Evolutionary conservation across 2,329 filamentous ascomycete genomes (phyloP).

Genomic region (Aspergillus clavatus): DNA sequence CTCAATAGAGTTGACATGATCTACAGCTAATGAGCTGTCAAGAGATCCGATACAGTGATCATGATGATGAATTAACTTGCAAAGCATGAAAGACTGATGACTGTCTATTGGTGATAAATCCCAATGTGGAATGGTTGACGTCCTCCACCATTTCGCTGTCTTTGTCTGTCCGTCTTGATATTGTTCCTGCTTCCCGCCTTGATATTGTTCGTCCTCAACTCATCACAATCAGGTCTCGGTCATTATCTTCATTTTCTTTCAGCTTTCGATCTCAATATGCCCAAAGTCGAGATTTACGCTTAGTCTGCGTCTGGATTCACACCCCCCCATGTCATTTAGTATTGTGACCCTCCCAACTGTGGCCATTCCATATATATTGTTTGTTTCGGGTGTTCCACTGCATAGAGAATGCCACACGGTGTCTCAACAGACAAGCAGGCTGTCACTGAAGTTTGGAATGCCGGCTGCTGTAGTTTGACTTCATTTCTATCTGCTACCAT

Average conservation of each 20-base stretch:
- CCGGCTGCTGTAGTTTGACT: neutral
- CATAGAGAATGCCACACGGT: slow-evolving; percentile 9
- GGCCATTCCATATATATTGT: slow-evolving; percentile 21
- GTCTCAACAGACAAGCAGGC: slow-evolving; percentile 3
- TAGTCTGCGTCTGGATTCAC: slow-evolving; percentile 8
- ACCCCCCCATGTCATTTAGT: neutral
- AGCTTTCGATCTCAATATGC: slow-evolving; percentile 6
- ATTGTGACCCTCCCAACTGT: slow-evolving; percentile 9
- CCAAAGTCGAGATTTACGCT: slow-evolving; percentile 1
- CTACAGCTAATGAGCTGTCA: neutral
- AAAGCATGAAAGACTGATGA: neutral
- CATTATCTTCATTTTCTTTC: slow-evolving; percentile 10
- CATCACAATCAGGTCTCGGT: neutral
- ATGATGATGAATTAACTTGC: neutral
- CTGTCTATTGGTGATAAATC: neutral
- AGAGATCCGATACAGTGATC: neutral
- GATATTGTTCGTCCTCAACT: slow-evolving; percentile 22
- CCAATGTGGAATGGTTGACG: neutral
- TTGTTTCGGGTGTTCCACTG: slow-evolving; percentile 24
- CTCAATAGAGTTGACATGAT: neutral
- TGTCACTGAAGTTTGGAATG: neutral
- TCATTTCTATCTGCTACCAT: slow-evolving; percentile 1
- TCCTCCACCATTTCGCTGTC: neutral
- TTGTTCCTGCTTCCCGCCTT: slow-evolving; percentile 19
- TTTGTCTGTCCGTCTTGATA: slow-evolving; percentile 16